A percentile compares a stretch with the other conserved stretches of the same genome.
Conservation (phyloP, 805 yeast species). For the Lipomyces mesembrius region DNA sequence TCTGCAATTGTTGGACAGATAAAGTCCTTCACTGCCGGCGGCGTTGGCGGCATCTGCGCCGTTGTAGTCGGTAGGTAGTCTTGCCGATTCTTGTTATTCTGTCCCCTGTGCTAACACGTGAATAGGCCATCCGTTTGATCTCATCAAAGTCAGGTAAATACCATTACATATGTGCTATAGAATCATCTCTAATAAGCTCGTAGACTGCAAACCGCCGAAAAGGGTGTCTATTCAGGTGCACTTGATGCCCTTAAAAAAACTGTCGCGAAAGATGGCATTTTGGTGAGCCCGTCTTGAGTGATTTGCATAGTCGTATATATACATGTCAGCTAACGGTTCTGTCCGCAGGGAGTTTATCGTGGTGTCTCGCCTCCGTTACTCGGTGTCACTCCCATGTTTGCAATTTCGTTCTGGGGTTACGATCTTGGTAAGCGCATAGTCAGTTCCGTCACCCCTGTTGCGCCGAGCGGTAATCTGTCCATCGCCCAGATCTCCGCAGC, state of each 20-base stretch:
- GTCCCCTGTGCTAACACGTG: not conserved
- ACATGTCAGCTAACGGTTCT: not conserved
- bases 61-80: constrained; percentile 71
- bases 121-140: constrained; percentile 80
- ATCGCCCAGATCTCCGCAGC: constrained; percentile 82
- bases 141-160: constrained; percentile 66
- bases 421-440: constrained; percentile 87
- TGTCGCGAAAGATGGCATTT: constrained; percentile 69
- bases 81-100: not conserved
- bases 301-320: not conserved
- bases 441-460: constrained; percentile 46
- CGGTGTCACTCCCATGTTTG: constrained; percentile 99
- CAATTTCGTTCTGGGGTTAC: constrained; percentile 98
- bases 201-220: constrained; percentile 74
- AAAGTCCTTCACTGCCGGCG: constrained; percentile 90
- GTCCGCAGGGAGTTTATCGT: constrained; percentile 69
- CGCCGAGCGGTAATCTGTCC: constrained; percentile 53
- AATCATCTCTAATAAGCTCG: not conserved
- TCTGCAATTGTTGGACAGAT: constrained; percentile 65
- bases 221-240: constrained; percentile 65
- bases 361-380: constrained; percentile 92
- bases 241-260: constrained; percentile 71
- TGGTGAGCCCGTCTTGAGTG: constrained; percentile 30
- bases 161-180: not conserved
- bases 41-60: constrained; percentile 95